Evolutionary conservation across 139 green algal genomes (phyloP), one percentile per base, ranked within the genome.

Genomic region (Trebouxia sp.): DNA sequence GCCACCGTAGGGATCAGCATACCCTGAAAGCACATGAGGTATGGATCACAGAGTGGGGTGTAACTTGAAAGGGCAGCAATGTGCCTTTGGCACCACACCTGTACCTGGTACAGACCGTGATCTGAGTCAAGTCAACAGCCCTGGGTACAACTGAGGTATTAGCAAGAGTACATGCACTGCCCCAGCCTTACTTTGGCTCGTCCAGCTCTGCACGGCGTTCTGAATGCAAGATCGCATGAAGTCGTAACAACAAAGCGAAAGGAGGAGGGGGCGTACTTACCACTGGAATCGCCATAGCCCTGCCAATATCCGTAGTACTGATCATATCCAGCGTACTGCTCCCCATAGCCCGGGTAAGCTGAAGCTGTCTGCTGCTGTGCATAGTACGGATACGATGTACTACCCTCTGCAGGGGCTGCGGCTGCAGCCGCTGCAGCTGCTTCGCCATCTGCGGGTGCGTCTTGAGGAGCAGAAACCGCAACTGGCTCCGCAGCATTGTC

Each of bases 111-210:
- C 62, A 72, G 62, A 45, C 35, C 43, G 62, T 32, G 26, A 72
- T 32, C 62, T 72, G 62, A 72, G 62, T 72, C 58, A 69, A 69
- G 58, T 69, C 62, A 72, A 72, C 62, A 72, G 62, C 62, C 62
- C 62, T 72, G 62, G 62, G 62, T 35, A 72, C 62, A 72, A 45
- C 42, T 35, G 32, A 45, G 15, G 62, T 72, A 45, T 72, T 35
- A 72, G 62, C 62, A 72, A 72, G 62, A 72, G 62, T 35, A 35
- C 26, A 72, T 72, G 62, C 62, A 72, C 10, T 6, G 24, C 24
- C 32, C 37, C 17, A 72, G 62, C 62, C 62, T 45, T 14, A n/a
- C 20, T 35, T 53, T 53, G 3, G 35, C 32, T 45, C 37, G 20
- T 26, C 62, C 62, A 72, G 32, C 32, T 22, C n/a, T 45, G 26